phyloP scores from a whole-genome alignment of 1,284 basidiomycete species.

The Ustilago lituana region DNA sequence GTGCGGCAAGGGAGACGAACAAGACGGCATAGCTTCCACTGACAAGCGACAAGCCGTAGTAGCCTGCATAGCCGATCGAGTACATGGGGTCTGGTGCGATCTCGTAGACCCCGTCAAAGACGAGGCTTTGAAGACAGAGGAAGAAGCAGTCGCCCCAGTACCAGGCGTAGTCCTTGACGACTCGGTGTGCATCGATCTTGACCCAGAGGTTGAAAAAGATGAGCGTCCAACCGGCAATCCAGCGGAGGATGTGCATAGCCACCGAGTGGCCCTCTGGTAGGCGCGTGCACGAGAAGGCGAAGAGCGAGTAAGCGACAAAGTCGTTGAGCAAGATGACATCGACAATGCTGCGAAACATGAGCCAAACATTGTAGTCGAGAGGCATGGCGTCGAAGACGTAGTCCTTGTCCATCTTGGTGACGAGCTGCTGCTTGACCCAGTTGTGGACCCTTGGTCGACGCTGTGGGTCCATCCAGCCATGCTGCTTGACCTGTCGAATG shows the following conservation, averaged over 20 bases:
- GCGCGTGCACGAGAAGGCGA: conserved; percentile 80
- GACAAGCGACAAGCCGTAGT: conserved; percentile 92
- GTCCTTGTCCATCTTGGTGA: conserved; percentile 89
- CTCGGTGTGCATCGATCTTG: conserved; percentile 94
- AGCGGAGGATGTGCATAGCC: conserved; percentile 81
- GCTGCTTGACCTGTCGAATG: conserved; percentile 78
- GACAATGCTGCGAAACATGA: conserved; percentile 89
- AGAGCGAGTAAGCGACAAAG: conserved; percentile 93
- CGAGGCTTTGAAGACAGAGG: conserved; percentile 76
- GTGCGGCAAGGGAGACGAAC: conserved; percentile 89
- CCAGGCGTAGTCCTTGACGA: conserved; percentile 82
- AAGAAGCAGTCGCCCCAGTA: conserved; percentile 99
- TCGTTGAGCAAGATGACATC: conserved; percentile 91
- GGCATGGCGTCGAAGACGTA: conserved; percentile 80
- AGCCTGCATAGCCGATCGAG: conserved; percentile 77
- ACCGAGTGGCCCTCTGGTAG: conserved; percentile 78
- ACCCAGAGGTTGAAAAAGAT: conserved; percentile 98
- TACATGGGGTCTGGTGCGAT: conserved; percentile 90
- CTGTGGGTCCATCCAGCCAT: conserved; percentile 86
- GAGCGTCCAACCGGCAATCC: conserved; percentile 83
- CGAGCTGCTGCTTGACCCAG: conserved; percentile 88
- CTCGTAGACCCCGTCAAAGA: conserved; percentile 98
- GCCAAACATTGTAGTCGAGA: conserved; percentile 73
- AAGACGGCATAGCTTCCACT: conserved; percentile 88
- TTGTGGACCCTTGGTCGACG: conserved; percentile 75